Percentiles rank a stretch among this genome's conserved stretches.
Conservation (phyloP, 768 basidiomycete species). For the Macrocybe gigantea region DNA sequence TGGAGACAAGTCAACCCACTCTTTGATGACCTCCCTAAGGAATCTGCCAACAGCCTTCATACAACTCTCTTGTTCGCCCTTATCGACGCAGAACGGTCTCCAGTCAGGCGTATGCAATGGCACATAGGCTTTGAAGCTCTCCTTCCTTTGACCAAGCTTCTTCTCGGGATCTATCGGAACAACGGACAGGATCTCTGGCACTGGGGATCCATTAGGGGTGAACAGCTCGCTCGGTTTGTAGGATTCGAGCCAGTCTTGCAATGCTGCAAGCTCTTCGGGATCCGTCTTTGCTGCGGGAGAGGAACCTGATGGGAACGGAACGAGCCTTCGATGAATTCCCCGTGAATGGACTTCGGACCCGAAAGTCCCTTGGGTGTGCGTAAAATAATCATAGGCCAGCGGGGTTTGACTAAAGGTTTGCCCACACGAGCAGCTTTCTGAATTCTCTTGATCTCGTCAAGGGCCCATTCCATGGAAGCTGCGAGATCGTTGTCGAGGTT, state of each 20-base stretch:
- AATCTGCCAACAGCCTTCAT: constrained; percentile 68
- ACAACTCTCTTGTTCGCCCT: constrained; percentile 61
- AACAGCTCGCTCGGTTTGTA: constrained; percentile 72
- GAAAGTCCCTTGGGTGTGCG: constrained; percentile 83
- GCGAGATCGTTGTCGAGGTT: constrained; percentile 77
- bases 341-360: constrained; percentile 60
- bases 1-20: constrained; percentile 27
- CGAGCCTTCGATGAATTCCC: constrained; percentile 74
- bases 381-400: constrained; percentile 85
- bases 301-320: constrained; percentile 90
- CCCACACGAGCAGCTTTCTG: constrained; percentile 75
- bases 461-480: constrained; percentile 77
- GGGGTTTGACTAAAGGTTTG: constrained; percentile 78
- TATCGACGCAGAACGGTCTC: constrained; percentile 44
- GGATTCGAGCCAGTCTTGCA: constrained; percentile 70
- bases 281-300: constrained; percentile 67
- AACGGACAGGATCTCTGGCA: constrained; percentile 48
- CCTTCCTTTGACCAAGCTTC: constrained; percentile 66
- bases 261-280: constrained; percentile 50
- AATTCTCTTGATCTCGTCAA: constrained; percentile 67
- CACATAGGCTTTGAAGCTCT: constrained; percentile 56
- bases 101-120: constrained; percentile 66
- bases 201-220: constrained; percentile 44
- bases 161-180: constrained; percentile 50
- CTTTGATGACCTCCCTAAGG: constrained; percentile 48